A percentile compares a stretch with the other conserved stretches of the same genome.
These are phyloP conservation scores for Ceriops decandra DNA, from an alignment of 345 rosid genomes.

Conservation along the genomic window DNA sequence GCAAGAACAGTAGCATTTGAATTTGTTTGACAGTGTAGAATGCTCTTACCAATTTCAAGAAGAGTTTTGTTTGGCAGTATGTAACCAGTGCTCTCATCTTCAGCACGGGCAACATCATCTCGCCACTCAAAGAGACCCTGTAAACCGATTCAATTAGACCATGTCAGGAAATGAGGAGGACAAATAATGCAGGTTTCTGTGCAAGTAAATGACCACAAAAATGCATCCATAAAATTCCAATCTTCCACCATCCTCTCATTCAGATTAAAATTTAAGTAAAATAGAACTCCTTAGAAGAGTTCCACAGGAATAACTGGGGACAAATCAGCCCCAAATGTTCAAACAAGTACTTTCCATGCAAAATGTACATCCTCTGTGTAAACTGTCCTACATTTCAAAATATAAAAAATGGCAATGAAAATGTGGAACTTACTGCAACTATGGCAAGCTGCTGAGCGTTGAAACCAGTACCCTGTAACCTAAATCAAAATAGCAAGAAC, in stretches of 20 bases:
- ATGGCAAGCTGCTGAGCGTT: conserved; percentile 78
- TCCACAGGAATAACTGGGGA: background rate
- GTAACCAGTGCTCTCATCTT: conserved; percentile 93
- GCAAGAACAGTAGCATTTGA: background rate
- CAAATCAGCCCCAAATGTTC: background rate
- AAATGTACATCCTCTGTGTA: background rate
- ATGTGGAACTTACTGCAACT: conserved; percentile 57
- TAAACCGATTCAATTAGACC: conserved; percentile 19
- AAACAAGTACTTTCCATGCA: background rate
- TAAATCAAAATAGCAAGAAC: conserved; percentile 28
- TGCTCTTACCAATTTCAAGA: conserved; percentile 67
- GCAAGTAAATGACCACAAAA: background rate
- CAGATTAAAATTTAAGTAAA: background rate
- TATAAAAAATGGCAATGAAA: background rate
- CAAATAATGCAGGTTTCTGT: background rate
- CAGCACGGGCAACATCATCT: conserved; percentile 70
- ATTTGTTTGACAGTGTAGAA: background rate
- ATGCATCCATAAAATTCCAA: no score
- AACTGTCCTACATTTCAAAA: background rate
- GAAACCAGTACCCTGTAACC: conserved; percentile 61
- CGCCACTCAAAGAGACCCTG: conserved; percentile 90
- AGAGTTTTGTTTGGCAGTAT: conserved; percentile 81
- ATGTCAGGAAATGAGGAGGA: background rate
- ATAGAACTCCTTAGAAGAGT: background rate
- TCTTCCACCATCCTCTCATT: no score